Base-by-base conservation (phyloP, 1,284 basidiomycete genomes). In the Irpex sp. region DNA sequence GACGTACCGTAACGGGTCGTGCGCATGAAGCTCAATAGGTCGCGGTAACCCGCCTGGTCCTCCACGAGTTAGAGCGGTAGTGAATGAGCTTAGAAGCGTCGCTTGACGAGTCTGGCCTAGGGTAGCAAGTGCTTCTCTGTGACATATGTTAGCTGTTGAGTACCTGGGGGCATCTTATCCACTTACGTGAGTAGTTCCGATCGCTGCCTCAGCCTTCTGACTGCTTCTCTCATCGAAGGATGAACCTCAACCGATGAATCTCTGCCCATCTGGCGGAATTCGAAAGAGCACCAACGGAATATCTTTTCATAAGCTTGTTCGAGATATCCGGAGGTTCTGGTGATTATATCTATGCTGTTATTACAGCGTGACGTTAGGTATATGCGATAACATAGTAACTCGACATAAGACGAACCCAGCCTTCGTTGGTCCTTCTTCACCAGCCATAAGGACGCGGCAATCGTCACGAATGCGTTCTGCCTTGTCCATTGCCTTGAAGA, bases 11-110 rank as follows among this genome's bases (percentile, higher is more conserved):
- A 95, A 84, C 0, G 97, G 96, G 74, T 99, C 97, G 71, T 99
- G 97, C 0, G 97, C 97, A 72, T 98, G 96, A 2, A 98, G 82
- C 76, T 99, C 97, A 67, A 99, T 98, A 0, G 97, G 96, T 2
- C 96, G 86, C 0, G 96, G 94, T 1, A 95, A 81, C 31, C 94
- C 93, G 40, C 89, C 89, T 0, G 93, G 93, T 0, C 94, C 94
- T 11, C 97, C 96, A 8, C 93, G 85, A 0, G 95, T 98, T 15
- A 98, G 82, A 0, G 96, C 96, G 8, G 90, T 85, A 59, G 95
- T 83, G 78, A 99, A 98, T 1, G 88, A 80, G 34, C 85, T 84
- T 3, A 95, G 84, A 1, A 98, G 82, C 1, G 93, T 88, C 0
- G 87, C 79, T 72, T 94, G 92, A 13, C 96, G 89, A 0, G 92